Base-by-base conservation (phyloP, 371 early-diverging fungal genomes). In the Dipsacomyces acuminosporus region DNA sequence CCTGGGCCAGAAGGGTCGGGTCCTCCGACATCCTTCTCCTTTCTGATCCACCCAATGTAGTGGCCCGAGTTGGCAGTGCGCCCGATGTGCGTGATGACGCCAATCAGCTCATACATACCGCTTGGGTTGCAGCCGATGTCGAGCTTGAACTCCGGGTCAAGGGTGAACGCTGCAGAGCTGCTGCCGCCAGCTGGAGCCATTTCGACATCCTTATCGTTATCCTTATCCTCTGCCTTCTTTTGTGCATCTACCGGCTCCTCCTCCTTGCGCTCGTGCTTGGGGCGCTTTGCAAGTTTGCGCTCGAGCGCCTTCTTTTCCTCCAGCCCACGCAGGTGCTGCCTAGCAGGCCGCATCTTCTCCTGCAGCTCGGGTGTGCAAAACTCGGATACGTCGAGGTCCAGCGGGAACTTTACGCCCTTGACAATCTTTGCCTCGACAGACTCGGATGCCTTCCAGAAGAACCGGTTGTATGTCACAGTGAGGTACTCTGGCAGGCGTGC, bases 391-490 rank as follows among this genome's bases (percentile, higher is more conserved):
- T 98, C 96, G 35, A 95, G 79, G 25, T 93, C 90, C 33, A 93
- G 76, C 3, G 96, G 96, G 66, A 91, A 96, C 64, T 91, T 89
- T 48, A 98, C 96, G 67, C 86, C 86, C 73, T 86, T 81, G 43
- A 90, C 59, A 66, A 98, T 96, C 75, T 98, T 98, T 38, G 96
- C 92, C 44, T 87, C 88, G n/a, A 90, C 80, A 35, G 80, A 75
- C 60, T 89, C 88, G 19, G 81, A 73, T 0, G 87, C 76, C 59
- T 95, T 94, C 98, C 98, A 98, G 74, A 88, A 96, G 77, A 96
- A 96, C 20, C 98, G 84, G 33, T 94, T 88, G 72, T 93, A 96
- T 54, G 91, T 86, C 17, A 96, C 74, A 0, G 94, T 85, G 51
- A 98, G 66, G 64, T 97, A 97, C 14, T 78, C 67, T 1, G 99